phyloP scores from a whole-genome alignment of 306 rosid genomes.

The Acmispon strigosus region DNA sequence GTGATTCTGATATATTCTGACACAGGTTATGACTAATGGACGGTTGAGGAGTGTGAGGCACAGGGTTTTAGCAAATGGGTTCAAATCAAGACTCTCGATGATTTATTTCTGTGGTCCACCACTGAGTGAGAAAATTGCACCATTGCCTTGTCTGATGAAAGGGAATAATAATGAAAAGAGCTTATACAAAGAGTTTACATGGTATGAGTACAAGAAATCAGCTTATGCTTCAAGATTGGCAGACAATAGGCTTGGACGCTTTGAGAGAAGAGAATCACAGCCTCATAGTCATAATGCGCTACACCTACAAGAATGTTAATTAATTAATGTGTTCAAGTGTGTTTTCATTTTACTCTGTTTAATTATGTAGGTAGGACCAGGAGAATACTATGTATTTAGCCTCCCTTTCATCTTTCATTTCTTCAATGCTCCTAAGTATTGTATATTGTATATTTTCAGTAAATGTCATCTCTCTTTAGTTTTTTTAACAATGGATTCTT shows the following conservation, averaged over 20 bases:
- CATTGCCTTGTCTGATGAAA: constrained; percentile 53
- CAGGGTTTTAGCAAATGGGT: constrained; percentile 61
- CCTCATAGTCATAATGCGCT: not conserved
- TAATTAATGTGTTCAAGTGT: too few species aligned
- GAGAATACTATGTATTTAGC: too few species aligned
- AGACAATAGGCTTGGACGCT: constrained; percentile 64
- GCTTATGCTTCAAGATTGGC: constrained; percentile 53
- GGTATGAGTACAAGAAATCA: constrained; percentile 67
- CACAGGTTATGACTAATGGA: constrained; percentile 82
- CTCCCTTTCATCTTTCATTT: too few species aligned
- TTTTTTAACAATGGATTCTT: too few species aligned
- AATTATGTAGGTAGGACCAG: too few species aligned
- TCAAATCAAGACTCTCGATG: constrained; percentile 70
- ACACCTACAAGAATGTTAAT: too few species aligned
- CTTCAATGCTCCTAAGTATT: too few species aligned
- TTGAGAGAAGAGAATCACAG: constrained; percentile 49
- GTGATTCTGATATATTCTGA: not conserved
- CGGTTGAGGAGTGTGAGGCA: constrained; percentile 72
- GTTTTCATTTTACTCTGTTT: too few species aligned
- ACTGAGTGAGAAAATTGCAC: constrained; percentile 57
- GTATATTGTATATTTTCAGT: too few species aligned
- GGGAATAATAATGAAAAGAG: constrained; percentile 63
- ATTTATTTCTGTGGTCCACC: constrained; percentile 77
- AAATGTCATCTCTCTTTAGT: too few species aligned
- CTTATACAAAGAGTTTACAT: constrained; percentile 74